phyloP scores from a whole-genome alignment of 257 asterid genomes.

The Solanum pimpinellifolium region DNA sequence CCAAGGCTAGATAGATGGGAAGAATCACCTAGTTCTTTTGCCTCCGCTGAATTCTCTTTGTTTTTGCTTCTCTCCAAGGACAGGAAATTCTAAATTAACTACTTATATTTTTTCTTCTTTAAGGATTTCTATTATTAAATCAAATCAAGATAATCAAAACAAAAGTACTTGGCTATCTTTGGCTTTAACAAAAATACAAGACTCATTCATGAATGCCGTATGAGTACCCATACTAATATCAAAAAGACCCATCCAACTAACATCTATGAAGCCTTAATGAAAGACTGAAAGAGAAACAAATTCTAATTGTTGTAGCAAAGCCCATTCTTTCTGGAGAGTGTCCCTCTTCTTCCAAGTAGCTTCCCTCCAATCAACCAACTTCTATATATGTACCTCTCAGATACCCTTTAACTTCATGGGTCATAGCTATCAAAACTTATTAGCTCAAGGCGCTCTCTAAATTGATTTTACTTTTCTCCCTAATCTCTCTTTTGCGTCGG shows the following conservation, averaged over 20 bases:
- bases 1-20: no score
- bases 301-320: background rate
- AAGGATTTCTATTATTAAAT: background rate
- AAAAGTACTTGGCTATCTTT: background rate
- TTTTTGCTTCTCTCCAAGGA: background rate
- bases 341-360: background rate
- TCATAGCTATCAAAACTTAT: background rate
- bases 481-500: background rate
- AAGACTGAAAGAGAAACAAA: background rate
- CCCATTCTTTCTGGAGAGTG: background rate
- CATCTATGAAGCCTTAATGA: background rate
- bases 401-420: background rate
- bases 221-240: background rate
- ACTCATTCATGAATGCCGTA: background rate
- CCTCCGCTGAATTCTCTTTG: background rate
- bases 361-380: background rate
- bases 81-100: background rate
- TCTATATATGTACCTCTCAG: background rate
- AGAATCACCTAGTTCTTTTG: background rate
- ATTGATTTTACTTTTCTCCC: background rate
- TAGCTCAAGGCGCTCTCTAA: background rate
- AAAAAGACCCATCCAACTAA: background rate
- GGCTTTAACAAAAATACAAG: background rate
- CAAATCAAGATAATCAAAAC: background rate
- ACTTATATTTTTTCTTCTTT: background rate